Base-by-base conservation (phyloP, 441 rosid species). In the Pelargonium cotyledonis region DNA sequence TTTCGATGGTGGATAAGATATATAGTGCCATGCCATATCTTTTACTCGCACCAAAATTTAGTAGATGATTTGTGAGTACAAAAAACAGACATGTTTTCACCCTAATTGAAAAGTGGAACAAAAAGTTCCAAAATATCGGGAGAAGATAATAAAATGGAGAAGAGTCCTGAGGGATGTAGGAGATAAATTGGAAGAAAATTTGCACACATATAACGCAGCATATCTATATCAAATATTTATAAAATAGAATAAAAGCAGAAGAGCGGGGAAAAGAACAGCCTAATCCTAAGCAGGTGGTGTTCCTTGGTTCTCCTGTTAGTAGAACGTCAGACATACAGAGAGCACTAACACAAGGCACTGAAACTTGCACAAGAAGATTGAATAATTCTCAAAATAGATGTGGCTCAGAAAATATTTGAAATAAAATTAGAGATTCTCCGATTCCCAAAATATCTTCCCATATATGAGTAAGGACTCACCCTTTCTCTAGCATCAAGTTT, bases 401-500 rank as follows among this genome's bases (percentile, higher is more conserved):
- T 31, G 38, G 38, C 38, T 31, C 38, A 4, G 38, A 31, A 31
- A 31, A 31, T 4, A 31, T 31, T 31, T 31, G 0, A 31, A 31
- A 31, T 31, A 31, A 31, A 31, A 31, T 31, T 3, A 31, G 5
- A 31, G 38, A 31, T 31, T 31, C 38, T 31, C 38, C 38, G 11
- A 43, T 43, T 43, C 47, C 21, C 64, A 23, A n/a, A 51, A 46
- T 11, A 21, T 14, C 38, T 66, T 38, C 47, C 40, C 57, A n/a
- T 35, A 38, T 44, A 38, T 53, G 18, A 40, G 68, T 57, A 76
- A 75, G n/a, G 53, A 60, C 86, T 81, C 78, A 84, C 96, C 80
- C 78, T 88, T 79, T 95, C 96, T 83, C 97, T 84, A 66, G 83
- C 89, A 75, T 85, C 82, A 44, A 95, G 87, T 78, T 84, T 89